Evolutionary conservation across 257 asterid species (phyloP).

Genomic region (Penstemon davidsonii): DNA sequence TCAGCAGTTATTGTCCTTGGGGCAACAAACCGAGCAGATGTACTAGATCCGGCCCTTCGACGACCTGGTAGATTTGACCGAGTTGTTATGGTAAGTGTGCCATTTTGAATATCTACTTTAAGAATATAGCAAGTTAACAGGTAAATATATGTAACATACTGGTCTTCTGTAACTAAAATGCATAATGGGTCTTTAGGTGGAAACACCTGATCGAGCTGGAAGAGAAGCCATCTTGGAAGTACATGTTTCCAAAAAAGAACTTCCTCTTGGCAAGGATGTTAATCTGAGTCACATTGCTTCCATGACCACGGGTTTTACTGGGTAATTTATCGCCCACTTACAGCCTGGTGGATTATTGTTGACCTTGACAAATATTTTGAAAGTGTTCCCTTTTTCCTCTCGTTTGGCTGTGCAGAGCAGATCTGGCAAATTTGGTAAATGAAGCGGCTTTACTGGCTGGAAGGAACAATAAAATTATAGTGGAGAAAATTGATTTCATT

Average conservation of each 20-base stretch:
- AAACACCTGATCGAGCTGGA: conserved; percentile 94
- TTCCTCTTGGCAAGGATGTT: conserved; percentile 87
- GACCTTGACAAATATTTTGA: conserved; percentile 9
- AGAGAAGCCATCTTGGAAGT: conserved; percentile 94
- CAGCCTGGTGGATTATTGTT: conserved; percentile 22
- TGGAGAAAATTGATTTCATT: conserved; percentile 86
- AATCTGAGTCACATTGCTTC: conserved; percentile 77
- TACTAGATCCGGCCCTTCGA: conserved; percentile 95
- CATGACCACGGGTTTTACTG: conserved; percentile 98
- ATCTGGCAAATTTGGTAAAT: conserved; percentile 96
- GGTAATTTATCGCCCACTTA: conserved; percentile 48
- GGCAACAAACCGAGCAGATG: conserved; percentile 97
- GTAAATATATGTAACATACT: neutral
- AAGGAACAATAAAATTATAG: conserved; percentile 67
- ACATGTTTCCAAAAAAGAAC: conserved; percentile 88
- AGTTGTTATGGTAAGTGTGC: conserved; percentile 70
- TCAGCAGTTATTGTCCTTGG: conserved; percentile 99
- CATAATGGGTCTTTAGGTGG: conserved; percentile 62
- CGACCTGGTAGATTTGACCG: conserved; percentile 99
- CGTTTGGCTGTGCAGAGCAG: conserved; percentile 73
- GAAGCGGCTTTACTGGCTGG: conserved; percentile 99
- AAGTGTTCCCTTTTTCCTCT: conserved; percentile 23
- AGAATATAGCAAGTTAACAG: conserved; percentile 16
- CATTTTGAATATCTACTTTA: conserved; percentile 12
- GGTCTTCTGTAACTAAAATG: conserved; percentile 22